Base-by-base conservation (phyloP, 2,329 filamentous ascomycete species). In the Parastagonospora avenae region DNA sequence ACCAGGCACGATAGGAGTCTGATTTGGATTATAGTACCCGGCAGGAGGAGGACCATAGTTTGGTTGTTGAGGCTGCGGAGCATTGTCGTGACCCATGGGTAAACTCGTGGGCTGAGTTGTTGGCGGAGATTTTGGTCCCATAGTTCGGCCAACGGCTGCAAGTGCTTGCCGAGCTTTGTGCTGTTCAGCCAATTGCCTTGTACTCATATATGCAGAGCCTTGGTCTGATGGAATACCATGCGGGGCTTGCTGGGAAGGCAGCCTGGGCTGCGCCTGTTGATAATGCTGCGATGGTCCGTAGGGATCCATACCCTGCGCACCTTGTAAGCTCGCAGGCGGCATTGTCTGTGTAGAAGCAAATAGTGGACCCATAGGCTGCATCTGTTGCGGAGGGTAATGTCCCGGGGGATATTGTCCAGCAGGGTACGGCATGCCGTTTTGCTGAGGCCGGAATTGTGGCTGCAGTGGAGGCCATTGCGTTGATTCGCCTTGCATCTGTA, bases 11-110 rank as follows among this genome's bases (percentile, higher is more conserved):
- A 52, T 33, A 15, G 46, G 47, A 24, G 47, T 48, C 19, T 47
- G 49, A 30, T 61, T 55, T 9, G 65, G 63, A 39, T 65, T 58
- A 42, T 65, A 68, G 40, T 67, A 67, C n/a, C 62, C 64, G 35
- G 51, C 62, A 8, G 54, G 43, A 36, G 60, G 59, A 37, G 54
- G 52, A 11, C 47, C 52, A 32, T 46, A 54, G 31, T 44, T 42
- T 38, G 24, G 36, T 46, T 61, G 57, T 35, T 42, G 52, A 37
- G 33, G 27, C 35, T 51, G 42, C 5, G 46, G 42, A 41, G 47
- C 31, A 36, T 24, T 14, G n/a, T n/a, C n/a, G 11, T 58, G 55
- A 39, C 57, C 56, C n/a, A 33, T 32, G 4, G 45, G 46, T 10
- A 33, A 19, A 30, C 32, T 38, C 32, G 50, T 38, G 28, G 30